A percentile compares a stretch with the other conserved stretches of the same genome.
Conservation (phyloP, 2,329 filamentous ascomycete genomes). For the Sordariomycetes sp. region DNA sequence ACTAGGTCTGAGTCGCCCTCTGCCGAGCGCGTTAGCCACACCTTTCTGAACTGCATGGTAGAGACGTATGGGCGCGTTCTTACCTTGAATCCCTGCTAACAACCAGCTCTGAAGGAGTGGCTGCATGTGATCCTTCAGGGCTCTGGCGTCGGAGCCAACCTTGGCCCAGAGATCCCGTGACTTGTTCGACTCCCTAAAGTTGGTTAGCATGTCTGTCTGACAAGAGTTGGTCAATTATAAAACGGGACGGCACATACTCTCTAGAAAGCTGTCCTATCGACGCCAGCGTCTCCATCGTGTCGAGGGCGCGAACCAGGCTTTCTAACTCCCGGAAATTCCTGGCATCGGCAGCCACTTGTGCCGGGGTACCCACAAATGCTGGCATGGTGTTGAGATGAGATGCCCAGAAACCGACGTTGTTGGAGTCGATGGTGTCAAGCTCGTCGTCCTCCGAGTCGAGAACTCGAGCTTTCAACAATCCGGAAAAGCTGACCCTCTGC, state of each 20-base stretch:
- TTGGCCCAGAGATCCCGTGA: conserved; percentile 38
- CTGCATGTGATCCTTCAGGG: conserved; percentile 40
- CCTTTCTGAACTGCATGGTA: not conserved
- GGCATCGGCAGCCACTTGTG: conserved; percentile 37
- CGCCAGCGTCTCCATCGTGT: conserved; percentile 54
- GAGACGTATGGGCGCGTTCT: conserved; percentile 11
- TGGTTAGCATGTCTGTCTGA: not conserved
- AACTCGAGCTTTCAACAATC: conserved; percentile 25
- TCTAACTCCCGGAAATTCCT: conserved; percentile 57
- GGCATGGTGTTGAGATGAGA: conserved; percentile 13
- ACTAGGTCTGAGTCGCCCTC: conserved; percentile 48
- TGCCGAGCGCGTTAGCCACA: conserved; percentile 12
- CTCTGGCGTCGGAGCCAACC: conserved; percentile 39
- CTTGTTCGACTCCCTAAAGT: conserved; percentile 13
- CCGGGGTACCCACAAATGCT: conserved; percentile 15
- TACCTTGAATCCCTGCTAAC: conserved; percentile 38
- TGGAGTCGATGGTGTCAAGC: conserved; percentile 21
- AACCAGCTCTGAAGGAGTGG: conserved; percentile 56
- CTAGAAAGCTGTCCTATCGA: conserved; percentile 35
- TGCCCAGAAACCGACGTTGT: conserved; percentile 26
- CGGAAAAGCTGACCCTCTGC: conserved; percentile 33
- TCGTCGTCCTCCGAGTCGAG: conserved; percentile 21
- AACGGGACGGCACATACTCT: conserved; percentile 28
- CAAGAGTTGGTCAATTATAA: not conserved
- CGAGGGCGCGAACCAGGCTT: conserved; percentile 49